Base-by-base conservation (phyloP, 23 red algal species). In the Gracilariopsis chorda region DNA sequence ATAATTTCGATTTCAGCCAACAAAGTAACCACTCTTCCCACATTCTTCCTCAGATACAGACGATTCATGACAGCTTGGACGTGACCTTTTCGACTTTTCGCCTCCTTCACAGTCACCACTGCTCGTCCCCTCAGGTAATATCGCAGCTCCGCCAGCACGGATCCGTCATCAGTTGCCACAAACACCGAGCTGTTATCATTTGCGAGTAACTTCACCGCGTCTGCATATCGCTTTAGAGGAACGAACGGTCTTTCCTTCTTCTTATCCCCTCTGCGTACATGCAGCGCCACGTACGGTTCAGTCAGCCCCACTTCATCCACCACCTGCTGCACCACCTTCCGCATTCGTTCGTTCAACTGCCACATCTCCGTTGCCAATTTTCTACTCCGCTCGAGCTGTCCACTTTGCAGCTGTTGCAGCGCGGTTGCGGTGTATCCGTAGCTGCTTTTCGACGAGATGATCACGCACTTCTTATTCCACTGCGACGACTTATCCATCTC, bases 261-360 rank as follows among this genome's bases (percentile, higher is more conserved):
- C 78, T 95, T 95, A 47, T 95, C 93, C 21, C 93, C 93, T 3
- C 93, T 64, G 8, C 93, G 62, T 42, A 95, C 48, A 53, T 95
- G 93, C 8, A 95, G 35, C 2, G 81, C 93, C 16, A 95, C 29
- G 41, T 90, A 95, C 7, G 34, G 55, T 41, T 23, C 24, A 13
- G 68, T 51, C 69, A 80, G 35, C 6, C 85, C 48, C 56, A 48
- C 20, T 45, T 60, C 19, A 3, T 62, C 48, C 3, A 64, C n/a
- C 4, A 78, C 42, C 49, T 19, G 36, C 11, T 47, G 36, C 9
- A 79, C 53, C 16, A 21, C 37, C 17, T 7, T 37, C 2, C 7
- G 45, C n/a, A 40, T 78, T 19, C n/a, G 33, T 29, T 79, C 86
- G 65, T 90, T 80, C 58, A 80, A 13, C 21, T 37, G 36, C 74